Evolutionary conservation across 2,329 filamentous ascomycete species (phyloP).

Genomic region (Fusarium transvaalense): DNA sequence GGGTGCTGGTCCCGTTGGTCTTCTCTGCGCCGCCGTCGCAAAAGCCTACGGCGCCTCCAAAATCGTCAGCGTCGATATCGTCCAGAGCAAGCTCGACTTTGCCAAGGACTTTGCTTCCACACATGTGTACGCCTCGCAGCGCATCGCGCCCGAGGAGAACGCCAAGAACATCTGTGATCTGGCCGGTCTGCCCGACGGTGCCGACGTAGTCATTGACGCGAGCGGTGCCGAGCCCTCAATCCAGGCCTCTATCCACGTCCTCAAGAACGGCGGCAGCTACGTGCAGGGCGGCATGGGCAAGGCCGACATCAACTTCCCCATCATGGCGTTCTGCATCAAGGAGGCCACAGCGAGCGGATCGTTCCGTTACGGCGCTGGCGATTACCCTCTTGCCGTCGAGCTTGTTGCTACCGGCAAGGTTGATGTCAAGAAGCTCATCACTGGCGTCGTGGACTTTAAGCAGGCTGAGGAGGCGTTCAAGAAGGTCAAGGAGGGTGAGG

Average conservation of each 20-base stretch:
- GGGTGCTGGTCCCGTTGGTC: conserved; percentile 87
- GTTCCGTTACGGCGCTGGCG: conserved; percentile 89
- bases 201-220: conserved; percentile 84
- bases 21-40: conserved; percentile 89
- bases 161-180: conserved; percentile 74
- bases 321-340: conserved; percentile 89
- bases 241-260: conserved; percentile 77
- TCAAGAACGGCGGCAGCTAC: conserved; percentile 79
- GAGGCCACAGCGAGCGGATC: conserved; percentile 88
- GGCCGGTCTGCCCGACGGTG: conserved; percentile 73
- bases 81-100: conserved; percentile 82
- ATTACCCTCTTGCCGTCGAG: conserved; percentile 86
- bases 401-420: conserved; percentile 80
- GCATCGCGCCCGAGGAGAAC: conserved; percentile 76
- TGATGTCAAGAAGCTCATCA: conserved; percentile 85
- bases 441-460: conserved; percentile 79
- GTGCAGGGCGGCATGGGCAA: conserved; percentile 94
- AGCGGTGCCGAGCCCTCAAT: conserved; percentile 83
- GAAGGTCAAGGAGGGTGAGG: conserved; percentile 86
- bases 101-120: conserved; percentile 79
- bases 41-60: conserved; percentile 86
- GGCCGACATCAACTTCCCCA: conserved; percentile 88
- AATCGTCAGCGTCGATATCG: conserved; percentile 90
- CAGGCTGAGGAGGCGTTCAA: conserved; percentile 89
- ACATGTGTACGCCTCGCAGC: conserved; percentile 74